A percentile compares a stretch with the other conserved stretches of the same genome.
Evolutionary conservation across 73 alveolate species (phyloP).

Genomic region (Blepharisma japonicum): DNA sequence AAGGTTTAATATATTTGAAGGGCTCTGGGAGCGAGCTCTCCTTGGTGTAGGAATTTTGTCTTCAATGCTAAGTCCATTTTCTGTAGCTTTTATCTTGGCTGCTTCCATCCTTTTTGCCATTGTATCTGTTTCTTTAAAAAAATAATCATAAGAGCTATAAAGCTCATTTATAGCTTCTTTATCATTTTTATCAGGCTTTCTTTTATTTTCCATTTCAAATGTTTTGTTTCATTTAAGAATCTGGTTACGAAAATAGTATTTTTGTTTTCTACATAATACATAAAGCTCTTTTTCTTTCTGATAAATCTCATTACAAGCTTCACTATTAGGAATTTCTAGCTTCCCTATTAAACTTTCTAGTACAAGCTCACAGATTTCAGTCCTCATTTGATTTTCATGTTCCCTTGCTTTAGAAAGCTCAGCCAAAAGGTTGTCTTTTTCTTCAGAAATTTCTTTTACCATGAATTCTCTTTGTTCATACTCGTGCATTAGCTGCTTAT

Average conservation of each 20-base stretch:
- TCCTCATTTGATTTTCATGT: neutral
- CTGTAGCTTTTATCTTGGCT: neutral
- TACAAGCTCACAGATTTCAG: neutral
- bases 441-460: neutral
- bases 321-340: conserved; percentile 7
- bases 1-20: conserved; percentile 15
- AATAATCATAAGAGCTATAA: neutral
- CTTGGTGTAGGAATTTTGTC: neutral
- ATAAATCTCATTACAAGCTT: neutral
- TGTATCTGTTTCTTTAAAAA: neutral
- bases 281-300: neutral
- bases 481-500: too few species aligned
- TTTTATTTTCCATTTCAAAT: neutral
- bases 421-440: neutral
- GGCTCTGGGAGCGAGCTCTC: neutral
- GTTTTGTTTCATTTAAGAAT: conserved; percentile 21
- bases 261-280: conserved; percentile 9
- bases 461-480: too few species aligned
- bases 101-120: conserved; percentile 24
- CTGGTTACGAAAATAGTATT: neutral
- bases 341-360: neutral
- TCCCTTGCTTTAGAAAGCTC: neutral
- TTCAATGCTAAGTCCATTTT: neutral
- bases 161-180: conserved; percentile 21
- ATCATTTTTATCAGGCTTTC: conserved; percentile 12